Evolutionary conservation across 805 yeast genomes (phyloP).

Genomic region (Candida vaughaniae): DNA sequence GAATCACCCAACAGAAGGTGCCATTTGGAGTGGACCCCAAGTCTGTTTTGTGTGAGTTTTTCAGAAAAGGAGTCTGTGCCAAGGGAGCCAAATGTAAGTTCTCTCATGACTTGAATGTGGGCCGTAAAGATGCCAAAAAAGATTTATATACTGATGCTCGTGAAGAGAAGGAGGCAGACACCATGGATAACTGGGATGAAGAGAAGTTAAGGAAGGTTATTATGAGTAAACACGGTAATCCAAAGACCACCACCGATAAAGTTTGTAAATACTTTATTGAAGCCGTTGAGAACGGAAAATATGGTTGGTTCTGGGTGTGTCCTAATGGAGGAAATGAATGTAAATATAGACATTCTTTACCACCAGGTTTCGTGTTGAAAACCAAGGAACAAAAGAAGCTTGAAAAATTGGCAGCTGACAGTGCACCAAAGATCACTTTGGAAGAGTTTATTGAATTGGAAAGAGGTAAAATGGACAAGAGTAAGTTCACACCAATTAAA

Average conservation of each 20-base stretch:
- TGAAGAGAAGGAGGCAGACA: conserved; percentile 68
- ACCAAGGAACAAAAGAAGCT: conserved; percentile 93
- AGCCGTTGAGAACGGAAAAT: conserved; percentile 95
- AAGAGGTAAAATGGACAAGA: conserved; percentile 76
- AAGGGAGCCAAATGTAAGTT: conserved; percentile 88
- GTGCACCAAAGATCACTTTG: conserved; percentile 84
- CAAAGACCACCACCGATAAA: conserved; percentile 88
- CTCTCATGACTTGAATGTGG: conserved; percentile 83
- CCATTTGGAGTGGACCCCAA: conserved; percentile 98
- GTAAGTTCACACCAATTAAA: conserved; percentile 82
- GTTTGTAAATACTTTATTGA: conserved; percentile 93
- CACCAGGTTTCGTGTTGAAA: conserved; percentile 94
- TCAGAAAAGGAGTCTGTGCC: conserved; percentile 83
- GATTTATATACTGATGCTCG: conserved; percentile 92
- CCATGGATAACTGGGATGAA: conserved; percentile 97
- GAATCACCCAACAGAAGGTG: conserved; percentile 74
- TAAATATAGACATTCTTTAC: conserved; percentile 92
- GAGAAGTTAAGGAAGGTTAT: conserved; percentile 87
- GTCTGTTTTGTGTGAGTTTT: conserved; percentile 84
- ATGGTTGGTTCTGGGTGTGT: conserved; percentile 99
- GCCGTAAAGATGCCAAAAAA: conserved; percentile 84
- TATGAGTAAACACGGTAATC: conserved; percentile 90
- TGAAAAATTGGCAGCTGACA: conserved; percentile 81
- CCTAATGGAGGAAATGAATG: conserved; percentile 93
- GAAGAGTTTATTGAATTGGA: conserved; percentile 96